Evolutionary conservation across 1,284 basidiomycete genomes (phyloP), one percentile per base, ranked within the genome.

Genomic region (Boletus semigastroideus): DNA sequence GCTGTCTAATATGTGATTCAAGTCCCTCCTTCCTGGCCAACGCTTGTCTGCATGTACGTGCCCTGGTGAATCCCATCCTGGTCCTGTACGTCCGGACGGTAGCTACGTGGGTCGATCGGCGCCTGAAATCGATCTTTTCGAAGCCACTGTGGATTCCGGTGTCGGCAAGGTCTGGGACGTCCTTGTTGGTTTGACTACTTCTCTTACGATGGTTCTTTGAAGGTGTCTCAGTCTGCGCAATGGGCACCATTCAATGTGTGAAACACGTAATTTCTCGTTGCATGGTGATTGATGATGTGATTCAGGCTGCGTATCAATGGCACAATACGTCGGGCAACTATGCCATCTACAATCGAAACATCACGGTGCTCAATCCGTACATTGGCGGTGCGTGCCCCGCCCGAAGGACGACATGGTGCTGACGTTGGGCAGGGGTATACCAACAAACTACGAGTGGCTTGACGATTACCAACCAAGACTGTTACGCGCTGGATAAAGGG

Each of bases 1-100:
- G 11, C 9, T 42, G 33, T 36, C 51, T 65, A 2, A 61, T 39
- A 14, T 14, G 11, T 25, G 42, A 39, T 4, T 10, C 20, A 51
- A 82, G 74, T 89, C 86, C 0, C 92, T 79, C 68, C 80, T 94
- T 11, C 85, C 85, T 1, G 93, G 92, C 9, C 93, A 95, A 68
- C 79, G 89, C 27, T 74, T 95, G 2, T 92, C 87, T 56, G 73
- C 76, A 0, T 94, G 92, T 62, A 93, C 92, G 1, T 95, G 92
- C 62, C 72, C 85, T 0, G 82, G 82, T 20, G 85, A 90, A 55
- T 86, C 87, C 1, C 93, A 95, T 66, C 93, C 92, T 0, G 92
- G 92, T 1, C 92, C 92, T 13, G 69, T 77, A 38, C 74, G 75
- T 34, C 48, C 70, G 1, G 78, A 85, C 58, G 92, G 91, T 16